Conservation (phyloP, 1,284 basidiomycete species). For the Trametes pubescens region DNA sequence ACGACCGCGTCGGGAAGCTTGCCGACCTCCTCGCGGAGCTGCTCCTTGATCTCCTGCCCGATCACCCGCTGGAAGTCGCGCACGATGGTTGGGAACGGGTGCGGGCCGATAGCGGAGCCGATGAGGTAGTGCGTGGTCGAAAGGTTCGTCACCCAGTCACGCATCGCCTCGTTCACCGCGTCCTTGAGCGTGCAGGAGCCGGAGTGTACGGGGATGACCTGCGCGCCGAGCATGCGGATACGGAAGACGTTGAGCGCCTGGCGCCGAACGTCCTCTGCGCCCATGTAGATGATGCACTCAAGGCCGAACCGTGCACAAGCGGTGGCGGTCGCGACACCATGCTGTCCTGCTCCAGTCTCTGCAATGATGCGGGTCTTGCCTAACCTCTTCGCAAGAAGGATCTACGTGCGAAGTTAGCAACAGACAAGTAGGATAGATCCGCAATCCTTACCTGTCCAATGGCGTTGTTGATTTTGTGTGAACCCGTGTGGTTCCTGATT, state of each 20-base stretch:
- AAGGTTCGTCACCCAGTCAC: conserved; percentile 98
- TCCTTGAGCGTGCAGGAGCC: conserved; percentile 98
- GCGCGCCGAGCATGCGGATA: conserved; percentile 95
- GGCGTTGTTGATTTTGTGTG: conserved; percentile 97
- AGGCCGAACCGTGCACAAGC: conserved; percentile 97
- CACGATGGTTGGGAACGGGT: conserved; percentile 99
- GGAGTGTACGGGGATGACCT: conserved; percentile 94
- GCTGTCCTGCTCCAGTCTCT: conserved; percentile 98
- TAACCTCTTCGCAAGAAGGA: conserved; percentile 89
- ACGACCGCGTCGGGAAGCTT: conserved; percentile 95
- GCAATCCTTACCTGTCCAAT: conserved; percentile 75
- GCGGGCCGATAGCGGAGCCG: conserved; percentile 97
- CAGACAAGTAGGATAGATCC: not conserved
- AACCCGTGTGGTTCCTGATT: conserved; percentile 91
- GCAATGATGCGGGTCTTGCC: conserved; percentile 98
- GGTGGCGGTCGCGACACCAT: conserved; percentile 98
- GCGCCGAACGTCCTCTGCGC: conserved; percentile 95
- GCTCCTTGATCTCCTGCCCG: conserved; percentile 93
- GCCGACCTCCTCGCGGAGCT: conserved; percentile 77
- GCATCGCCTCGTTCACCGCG: conserved; percentile 96
- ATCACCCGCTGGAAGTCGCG: conserved; percentile 98
- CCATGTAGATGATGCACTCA: conserved; percentile 98
- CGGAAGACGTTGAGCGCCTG: conserved; percentile 98
- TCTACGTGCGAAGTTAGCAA: conserved; percentile 53
- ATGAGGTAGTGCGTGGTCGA: conserved; percentile 95